These are phyloP conservation scores for Cryptosporidium canis DNA, from an alignment of 169 alveolate genomes.

Conservation along the genomic window DNA sequence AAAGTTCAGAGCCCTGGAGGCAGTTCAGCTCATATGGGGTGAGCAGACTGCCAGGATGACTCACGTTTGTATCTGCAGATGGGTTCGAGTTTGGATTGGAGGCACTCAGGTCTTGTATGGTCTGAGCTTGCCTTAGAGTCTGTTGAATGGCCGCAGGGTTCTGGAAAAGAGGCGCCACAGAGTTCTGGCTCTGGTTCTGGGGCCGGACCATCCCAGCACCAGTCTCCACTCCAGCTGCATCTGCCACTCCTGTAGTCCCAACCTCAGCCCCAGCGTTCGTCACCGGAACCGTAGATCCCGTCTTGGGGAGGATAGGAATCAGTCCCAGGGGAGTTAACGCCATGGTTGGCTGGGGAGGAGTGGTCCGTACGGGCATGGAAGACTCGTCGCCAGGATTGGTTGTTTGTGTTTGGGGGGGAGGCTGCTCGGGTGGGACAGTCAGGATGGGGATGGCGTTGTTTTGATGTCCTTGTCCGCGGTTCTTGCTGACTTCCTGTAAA, in stretches of 20 bases:
- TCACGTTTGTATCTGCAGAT: background rate
- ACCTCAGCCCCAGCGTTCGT: too few relatives aligned
- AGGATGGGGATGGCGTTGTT: background rate
- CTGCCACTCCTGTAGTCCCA: too few relatives aligned
- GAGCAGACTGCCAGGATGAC: background rate
- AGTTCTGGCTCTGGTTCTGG: background rate
- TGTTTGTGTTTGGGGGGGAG: background rate
- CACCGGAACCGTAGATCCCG: background rate
- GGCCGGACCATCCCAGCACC: background rate
- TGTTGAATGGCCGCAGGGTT: slow-evolving; percentile 5
- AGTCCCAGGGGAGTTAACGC: slow-evolving; percentile 58
- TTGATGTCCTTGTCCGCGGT: slow-evolving; percentile 5
- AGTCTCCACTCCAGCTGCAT: background rate
- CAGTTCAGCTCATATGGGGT: background rate
- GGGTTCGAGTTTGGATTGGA: background rate
- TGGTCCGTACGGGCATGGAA: background rate
- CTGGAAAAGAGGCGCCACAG: background rate
- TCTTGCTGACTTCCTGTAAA: slow-evolving; percentile 37
- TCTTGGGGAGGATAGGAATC: slow-evolving; percentile 41
- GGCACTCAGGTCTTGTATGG: background rate
- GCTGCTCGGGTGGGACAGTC: background rate
- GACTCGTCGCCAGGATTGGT: background rate
- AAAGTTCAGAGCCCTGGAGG: background rate
- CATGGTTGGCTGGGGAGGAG: slow-evolving; percentile 26
- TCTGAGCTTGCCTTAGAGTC: slow-evolving; percentile 15